Evolutionary conservation across 139 green algal species (phyloP), one percentile per base, ranked within the genome.

Genomic region (Chara braunii): DNA sequence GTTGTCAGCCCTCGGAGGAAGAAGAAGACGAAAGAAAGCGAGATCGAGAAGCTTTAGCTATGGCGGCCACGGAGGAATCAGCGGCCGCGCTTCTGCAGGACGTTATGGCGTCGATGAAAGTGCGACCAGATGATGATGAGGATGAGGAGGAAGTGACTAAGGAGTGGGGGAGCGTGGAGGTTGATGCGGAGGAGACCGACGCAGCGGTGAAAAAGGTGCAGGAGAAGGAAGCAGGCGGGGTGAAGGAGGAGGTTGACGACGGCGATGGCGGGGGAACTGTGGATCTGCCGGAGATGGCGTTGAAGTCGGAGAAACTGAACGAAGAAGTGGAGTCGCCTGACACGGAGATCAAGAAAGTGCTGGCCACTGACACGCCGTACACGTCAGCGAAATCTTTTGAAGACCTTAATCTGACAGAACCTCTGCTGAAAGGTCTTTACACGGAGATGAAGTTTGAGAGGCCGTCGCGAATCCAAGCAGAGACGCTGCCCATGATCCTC

Each of bases 371-470:
- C 32, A 91, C 79, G 14, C 80, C 86, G 24, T 95, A 96, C 79
- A 80, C 68, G 8, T 85, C 80, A 3, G 85, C 89, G 3, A 74
- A 77, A 43, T 85, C 74, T 1, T 96, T 96, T 77, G 87, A 96
- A 62, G 90, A 95, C 24, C 81, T 96, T 22, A 64, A 64, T 0
- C 57, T 96, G 23, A 78, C 57, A 18, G 45, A 80, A 34, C 77
- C 89, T 43, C 79, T 96, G 37, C 80, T 94, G 34, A 58, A 88
- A 74, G 94, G 91, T 0, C 64, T 98, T 44, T 99, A 98, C 78
- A 88, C 77, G 0, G 90, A 96, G 75, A 99, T 99, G 93, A 95
- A 95, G 75, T 98, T 99, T 77, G 86, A 99, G 77, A 66, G 75
- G 54, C 94, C 94, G 9, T 90, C 79, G 18, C 83, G 74, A 75